Conservation (phyloP, 768 basidiomycete species). For the Auriscalpium microsporum region DNA sequence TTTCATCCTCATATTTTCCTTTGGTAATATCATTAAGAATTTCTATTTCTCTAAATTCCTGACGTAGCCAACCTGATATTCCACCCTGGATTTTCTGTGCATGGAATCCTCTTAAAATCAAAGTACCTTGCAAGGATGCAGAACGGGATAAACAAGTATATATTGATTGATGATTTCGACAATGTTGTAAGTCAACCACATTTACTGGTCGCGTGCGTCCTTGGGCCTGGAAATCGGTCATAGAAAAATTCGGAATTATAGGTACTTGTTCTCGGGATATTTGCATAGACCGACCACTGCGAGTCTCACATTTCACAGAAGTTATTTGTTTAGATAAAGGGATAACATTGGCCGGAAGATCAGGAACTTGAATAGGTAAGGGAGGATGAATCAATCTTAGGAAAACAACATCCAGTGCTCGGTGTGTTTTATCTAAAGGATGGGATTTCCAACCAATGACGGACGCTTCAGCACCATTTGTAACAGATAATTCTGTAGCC, state of each 20-base stretch:
- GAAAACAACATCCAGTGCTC: conserved; percentile 8
- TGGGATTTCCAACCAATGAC: conserved; percentile 12
- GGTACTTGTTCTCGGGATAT: conserved; percentile 11
- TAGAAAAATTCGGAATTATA: conserved; percentile 17
- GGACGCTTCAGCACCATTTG: conserved; percentile 17
- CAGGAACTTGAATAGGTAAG: conserved; percentile 2
- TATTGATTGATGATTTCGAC: conserved; percentile 10
- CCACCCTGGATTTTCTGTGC: conserved; percentile 3
- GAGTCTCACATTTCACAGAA: conserved; percentile 3
- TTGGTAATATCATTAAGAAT: conserved; percentile 7
- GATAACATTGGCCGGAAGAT: conserved; percentile 14
- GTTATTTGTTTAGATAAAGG: conserved; percentile 2
- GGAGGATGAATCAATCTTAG: conserved; percentile 8
- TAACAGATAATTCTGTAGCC: conserved; percentile 19
- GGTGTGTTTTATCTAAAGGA: background rate
- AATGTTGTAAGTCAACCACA: conserved; percentile 9
- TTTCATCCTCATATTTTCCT: background rate
- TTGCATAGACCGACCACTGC: background rate
- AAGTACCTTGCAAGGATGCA: conserved; percentile 6
- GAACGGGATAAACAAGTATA: conserved; percentile 18
- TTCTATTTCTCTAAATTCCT: conserved; percentile 16
- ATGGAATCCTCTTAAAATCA: conserved; percentile 13
- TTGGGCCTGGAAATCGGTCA: conserved; percentile 18
- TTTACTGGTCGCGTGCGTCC: conserved; percentile 15
- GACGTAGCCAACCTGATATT: conserved; percentile 4